phyloP scores from a whole-genome alignment of 257 asterid species.

The Echites panduratus region DNA sequence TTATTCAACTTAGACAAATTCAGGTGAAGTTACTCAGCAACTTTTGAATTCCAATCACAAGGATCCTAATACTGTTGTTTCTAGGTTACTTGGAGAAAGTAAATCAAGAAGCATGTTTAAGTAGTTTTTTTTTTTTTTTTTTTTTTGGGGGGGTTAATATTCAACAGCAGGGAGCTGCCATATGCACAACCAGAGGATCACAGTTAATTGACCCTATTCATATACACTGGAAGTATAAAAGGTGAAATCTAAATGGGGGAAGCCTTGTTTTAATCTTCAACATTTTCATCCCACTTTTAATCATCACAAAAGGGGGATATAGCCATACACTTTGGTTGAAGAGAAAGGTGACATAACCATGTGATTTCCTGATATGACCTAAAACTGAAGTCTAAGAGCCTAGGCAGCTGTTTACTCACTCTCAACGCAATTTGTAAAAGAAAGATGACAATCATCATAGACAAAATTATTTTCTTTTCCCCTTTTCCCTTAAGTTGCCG shows the following conservation, averaged over 20 bases:
- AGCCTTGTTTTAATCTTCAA: background rate
- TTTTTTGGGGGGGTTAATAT: no score
- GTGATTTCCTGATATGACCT: slow-evolving; percentile 4
- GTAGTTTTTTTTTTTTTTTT: no score
- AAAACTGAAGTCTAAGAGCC: background rate
- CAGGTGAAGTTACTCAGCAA: no score
- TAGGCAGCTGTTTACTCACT: background rate
- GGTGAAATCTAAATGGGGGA: background rate
- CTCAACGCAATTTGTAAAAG: background rate
- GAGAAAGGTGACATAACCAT: slow-evolving; percentile 7
- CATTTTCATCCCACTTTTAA: background rate
- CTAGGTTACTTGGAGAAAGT: no score
- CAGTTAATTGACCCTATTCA: background rate
- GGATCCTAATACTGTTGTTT: no score
- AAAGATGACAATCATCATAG: background rate
- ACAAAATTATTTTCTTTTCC: background rate
- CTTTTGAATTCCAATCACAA: no score
- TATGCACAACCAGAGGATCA: background rate
- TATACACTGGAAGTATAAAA: background rate
- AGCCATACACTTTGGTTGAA: slow-evolving; percentile 8
- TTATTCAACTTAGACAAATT: no score
- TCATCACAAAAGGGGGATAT: background rate
- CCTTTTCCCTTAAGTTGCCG: background rate
- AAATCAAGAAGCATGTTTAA: no score
- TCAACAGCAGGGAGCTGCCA: no score